Percentiles rank a stretch among this genome's conserved stretches.
Evolutionary conservation across 805 yeast genomes (phyloP).

Genomic region (Saccharomycopsis olivae): DNA sequence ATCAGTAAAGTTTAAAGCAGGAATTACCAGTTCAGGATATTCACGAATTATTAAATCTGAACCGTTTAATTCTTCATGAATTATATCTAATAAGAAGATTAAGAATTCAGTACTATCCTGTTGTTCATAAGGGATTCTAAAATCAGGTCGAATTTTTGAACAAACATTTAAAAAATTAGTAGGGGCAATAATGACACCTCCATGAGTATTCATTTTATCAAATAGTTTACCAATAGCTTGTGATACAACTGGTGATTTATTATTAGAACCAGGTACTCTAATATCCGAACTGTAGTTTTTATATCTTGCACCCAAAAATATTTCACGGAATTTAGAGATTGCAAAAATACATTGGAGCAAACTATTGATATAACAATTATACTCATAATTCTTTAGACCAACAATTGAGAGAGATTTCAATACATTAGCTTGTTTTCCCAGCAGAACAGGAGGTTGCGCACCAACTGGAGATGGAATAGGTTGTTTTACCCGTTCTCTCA

Average conservation of each 20-base stretch:
- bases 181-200: conserved; percentile 55
- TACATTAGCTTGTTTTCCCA: conserved; percentile 15
- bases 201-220: conserved; percentile 45
- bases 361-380: conserved; percentile 68
- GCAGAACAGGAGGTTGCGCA: not conserved
- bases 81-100: conserved; percentile 50
- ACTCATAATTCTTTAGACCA: conserved; percentile 58
- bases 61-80: conserved; percentile 52
- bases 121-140: conserved; percentile 61
- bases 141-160: conserved; percentile 48
- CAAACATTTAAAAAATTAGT: conserved; percentile 47
- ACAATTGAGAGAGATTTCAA: conserved; percentile 39
- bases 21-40: conserved; percentile 26
- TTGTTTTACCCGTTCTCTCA: not conserved
- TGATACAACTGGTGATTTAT: conserved; percentile 27
- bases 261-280: no score
- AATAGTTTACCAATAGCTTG: conserved; percentile 45
- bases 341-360: conserved; percentile 64
- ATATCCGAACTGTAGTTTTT: conserved; percentile 26
- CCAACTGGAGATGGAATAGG: not conserved
- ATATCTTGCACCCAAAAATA: conserved; percentile 38
- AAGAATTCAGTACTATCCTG: conserved; percentile 77
- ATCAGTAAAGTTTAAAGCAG: conserved; percentile 18
- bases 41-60: conserved; percentile 28
- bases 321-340: conserved; percentile 34